A percentile compares a stretch with the other conserved stretches of the same genome.
Conservation (phyloP, 148 eudicot species). For the Rhododendron vialii region DNA sequence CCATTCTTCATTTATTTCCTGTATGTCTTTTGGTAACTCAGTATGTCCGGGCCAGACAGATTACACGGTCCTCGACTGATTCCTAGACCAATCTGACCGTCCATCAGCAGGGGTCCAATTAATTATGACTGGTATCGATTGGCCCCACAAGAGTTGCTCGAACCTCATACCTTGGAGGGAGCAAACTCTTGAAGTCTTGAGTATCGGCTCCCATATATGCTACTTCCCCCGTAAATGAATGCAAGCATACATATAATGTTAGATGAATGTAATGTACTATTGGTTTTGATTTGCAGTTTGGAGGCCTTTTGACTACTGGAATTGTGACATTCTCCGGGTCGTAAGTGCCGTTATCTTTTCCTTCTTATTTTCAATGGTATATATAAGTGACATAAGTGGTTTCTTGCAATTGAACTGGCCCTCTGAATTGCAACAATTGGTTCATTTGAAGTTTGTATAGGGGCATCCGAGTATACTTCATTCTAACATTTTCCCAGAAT, state of each 20-base stretch:
- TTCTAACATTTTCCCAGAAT: neutral
- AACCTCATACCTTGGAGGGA: too few relatives aligned
- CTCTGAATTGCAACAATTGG: neutral
- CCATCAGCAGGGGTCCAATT: neutral
- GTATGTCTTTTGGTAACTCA: neutral
- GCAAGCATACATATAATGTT: neutral
- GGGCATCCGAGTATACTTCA: neutral
- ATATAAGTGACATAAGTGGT: too few relatives aligned
- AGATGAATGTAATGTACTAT: neutral
- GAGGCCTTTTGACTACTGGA: constrained; percentile 80
- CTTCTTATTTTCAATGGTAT: neutral
- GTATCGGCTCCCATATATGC: neutral
- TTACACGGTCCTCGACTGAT: neutral
- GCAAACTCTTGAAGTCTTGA: neutral
- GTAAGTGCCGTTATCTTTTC: constrained; percentile 46
- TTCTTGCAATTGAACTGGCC: neutral
- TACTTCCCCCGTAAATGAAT: neutral
- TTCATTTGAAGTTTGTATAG: neutral
- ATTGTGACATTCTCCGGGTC: constrained; percentile 84
- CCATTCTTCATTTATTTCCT: neutral
- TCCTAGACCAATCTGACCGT: neutral
- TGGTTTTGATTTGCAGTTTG: constrained; percentile 52
- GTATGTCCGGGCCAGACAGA: neutral
- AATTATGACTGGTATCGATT: neutral
- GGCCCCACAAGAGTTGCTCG: neutral